Evolutionary conservation across 1,284 basidiomycete species (phyloP), one percentile per base, ranked within the genome.

Genomic region (Apiotrichum mycotoxinovorans): DNA sequence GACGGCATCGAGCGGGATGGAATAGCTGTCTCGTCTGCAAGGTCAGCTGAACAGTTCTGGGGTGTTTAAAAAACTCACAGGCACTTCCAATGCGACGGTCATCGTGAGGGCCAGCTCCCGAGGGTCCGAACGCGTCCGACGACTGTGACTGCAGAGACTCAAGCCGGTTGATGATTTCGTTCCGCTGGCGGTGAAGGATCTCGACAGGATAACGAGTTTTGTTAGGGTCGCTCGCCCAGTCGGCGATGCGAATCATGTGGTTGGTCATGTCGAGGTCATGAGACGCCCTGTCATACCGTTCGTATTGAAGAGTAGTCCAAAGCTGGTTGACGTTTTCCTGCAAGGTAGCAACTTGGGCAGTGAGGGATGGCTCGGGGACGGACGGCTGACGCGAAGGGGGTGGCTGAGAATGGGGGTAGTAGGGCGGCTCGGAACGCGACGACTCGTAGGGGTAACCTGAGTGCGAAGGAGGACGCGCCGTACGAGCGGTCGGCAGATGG

Each of bases 171-270:
- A 48, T 20, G 9, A 59, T 44, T 8, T 59, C 53, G 0, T 8
- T 22, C 5, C 53, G 30, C 40, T 51, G 57, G 8, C 48, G 52
- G 8, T 53, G 38, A 5, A 57, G 26, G n/a, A 37, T 25, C 5
- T 57, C 56, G 2, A 26, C 27, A 35, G 7, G 57, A 37, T 18
- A 54, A 25, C 17, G 43, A 12, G 38, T 38, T 4, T 45, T 48
- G 40, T 34, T 38, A 1, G 35, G 20, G 3, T 51, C 52, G 27
- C 27, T 17, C 12, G 54, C 23, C 57, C 43, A 54, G 11, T 65
- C 66, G 11, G 60, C 60, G 59, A 73, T 64, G 41, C 68, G 67
- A n/a, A 69, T 51, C 12, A 75, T 46, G 51, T 68, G 65, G 34
- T 64, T 63, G 14, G 66, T 63, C 23, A 66, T 60, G 33, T 74